Evolutionary conservation across 768 basidiomycete species (phyloP), one percentile per base, ranked within the genome.

Genomic region (Xerocomellus dryophilus): DNA sequence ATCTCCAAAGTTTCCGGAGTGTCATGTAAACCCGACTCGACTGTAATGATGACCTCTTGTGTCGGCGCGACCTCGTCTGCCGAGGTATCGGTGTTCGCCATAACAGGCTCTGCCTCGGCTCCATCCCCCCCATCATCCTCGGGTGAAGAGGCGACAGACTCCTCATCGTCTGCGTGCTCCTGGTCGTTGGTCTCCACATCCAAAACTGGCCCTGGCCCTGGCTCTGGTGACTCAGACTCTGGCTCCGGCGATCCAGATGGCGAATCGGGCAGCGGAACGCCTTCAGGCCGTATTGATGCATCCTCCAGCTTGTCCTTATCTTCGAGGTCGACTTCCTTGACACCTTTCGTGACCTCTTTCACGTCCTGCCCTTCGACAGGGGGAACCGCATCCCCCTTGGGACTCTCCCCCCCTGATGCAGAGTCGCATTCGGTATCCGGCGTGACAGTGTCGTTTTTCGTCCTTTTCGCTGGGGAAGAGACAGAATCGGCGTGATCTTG

Each of bases 331-430:
- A 88, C 86, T 57, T 84, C 78, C 57, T 84, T 75, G 45, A 89
- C 88, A 5, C 86, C 86, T 62, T 79, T 66, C 0, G 86, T 87
- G 56, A 90, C 85, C 61, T 84, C 85, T 65, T 84, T 87, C 21
- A 89, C 85, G 31, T 73, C 82, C 52, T 73, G 72, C n/a, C 60
- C 64, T 50, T 71, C 73, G 34, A 74, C 62, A 25, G 61, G 57
- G 21, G 70, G 65, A 20, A 10, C 3, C 1, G 21, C 17, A 44
- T 53, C 56, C 2, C 12, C 51, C 25, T 50, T 51, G 20, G 44
- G 35, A 12, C 29, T 54, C 29, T 62, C 61, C 32, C 54, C 54
- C 18, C 65, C 61, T 27, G 64, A 39, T 20, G 51, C 56, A 35
- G 68, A 65, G 36, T 60, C 61, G 23, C 57, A 43, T 43, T 68